A percentile compares a stretch with the other conserved stretches of the same genome.
phyloP scores from a whole-genome alignment of 225 moss, liverwort and hornwort species.

The Ulota crispa region DNA sequence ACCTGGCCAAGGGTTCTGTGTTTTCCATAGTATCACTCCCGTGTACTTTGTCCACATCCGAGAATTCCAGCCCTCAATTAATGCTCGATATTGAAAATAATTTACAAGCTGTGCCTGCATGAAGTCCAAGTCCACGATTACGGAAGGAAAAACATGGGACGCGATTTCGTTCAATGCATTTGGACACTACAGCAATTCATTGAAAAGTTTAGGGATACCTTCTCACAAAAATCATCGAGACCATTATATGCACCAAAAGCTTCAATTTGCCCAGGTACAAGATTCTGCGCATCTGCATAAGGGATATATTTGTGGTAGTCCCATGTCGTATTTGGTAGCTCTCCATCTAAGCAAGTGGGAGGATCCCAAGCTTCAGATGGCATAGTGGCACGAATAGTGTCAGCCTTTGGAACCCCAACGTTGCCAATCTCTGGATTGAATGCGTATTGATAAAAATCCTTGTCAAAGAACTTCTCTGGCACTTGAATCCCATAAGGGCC shows the following conservation, averaged over 20 bases:
- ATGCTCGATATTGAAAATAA: constrained; percentile 82
- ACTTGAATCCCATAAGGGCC: constrained; percentile 86
- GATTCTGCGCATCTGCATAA: constrained; percentile 61
- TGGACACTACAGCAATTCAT: constrained; percentile 2
- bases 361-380: constrained; percentile 86
- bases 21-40: constrained; percentile 85
- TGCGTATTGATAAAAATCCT: constrained; percentile 66
- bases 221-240: constrained; percentile 77
- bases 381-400: constrained; percentile 92
- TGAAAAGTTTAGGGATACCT: constrained; percentile 34
- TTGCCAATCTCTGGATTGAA: constrained; percentile 98
- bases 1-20: constrained; percentile 97
- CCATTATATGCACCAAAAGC: constrained; percentile 54
- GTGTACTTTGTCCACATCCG: constrained; percentile 95
- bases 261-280: constrained; percentile 71
- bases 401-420: constrained; percentile 82
- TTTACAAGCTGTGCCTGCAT: constrained; percentile 93
- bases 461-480: constrained; percentile 70
- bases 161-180: background rate
- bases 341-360: constrained; percentile 47
- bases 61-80: constrained; percentile 93
- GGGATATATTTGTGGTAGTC: constrained; percentile 88
- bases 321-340: constrained; percentile 79
- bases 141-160: background rate
- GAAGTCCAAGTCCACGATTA: constrained; percentile 11